Conservation (phyloP, 371 early-diverging fungal species). For the Choanephora cucurbitarum region DNA sequence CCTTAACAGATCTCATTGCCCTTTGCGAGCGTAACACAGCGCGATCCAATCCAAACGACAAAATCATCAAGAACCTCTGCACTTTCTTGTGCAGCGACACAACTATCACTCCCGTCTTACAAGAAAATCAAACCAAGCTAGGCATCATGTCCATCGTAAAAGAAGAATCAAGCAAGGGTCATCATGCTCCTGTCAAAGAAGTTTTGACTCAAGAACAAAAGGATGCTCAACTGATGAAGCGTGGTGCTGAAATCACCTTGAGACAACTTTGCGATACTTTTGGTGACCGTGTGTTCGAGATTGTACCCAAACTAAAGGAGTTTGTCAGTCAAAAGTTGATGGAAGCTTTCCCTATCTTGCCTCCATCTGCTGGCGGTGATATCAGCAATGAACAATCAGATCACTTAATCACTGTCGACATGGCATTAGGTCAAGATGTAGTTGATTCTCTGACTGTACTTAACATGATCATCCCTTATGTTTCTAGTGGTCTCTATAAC, state of each 20-base stretch:
- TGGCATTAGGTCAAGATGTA: slow-evolving; percentile 64
- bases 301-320: slow-evolving; percentile 83
- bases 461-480: slow-evolving; percentile 65
- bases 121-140: slow-evolving; percentile 52
- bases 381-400: slow-evolving; percentile 31
- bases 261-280: slow-evolving; percentile 71
- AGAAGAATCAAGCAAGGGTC: slow-evolving; percentile 29
- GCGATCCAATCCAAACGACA: slow-evolving; percentile 72
- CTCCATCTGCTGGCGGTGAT: not conserved
- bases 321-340: slow-evolving; percentile 59
- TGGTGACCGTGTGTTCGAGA: slow-evolving; percentile 68
- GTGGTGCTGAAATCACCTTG: slow-evolving; percentile 83
- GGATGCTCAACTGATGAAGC: slow-evolving; percentile 66
- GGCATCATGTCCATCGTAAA: slow-evolving; percentile 72
- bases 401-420: slow-evolving; percentile 26
- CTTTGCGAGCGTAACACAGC: slow-evolving; percentile 51
- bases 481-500: slow-evolving; percentile 54
- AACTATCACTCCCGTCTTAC: slow-evolving; percentile 65
- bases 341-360: slow-evolving; percentile 27
- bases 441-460: slow-evolving; percentile 81
- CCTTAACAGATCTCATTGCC: slow-evolving; percentile 55
- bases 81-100: slow-evolving; percentile 88
- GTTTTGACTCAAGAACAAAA: slow-evolving; percentile 44
- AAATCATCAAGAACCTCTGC: slow-evolving; percentile 85
- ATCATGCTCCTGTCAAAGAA: slow-evolving; percentile 31